phyloP scores from a whole-genome alignment of 352 stramenopile genomes.

The Phytopythium boreale region DNA sequence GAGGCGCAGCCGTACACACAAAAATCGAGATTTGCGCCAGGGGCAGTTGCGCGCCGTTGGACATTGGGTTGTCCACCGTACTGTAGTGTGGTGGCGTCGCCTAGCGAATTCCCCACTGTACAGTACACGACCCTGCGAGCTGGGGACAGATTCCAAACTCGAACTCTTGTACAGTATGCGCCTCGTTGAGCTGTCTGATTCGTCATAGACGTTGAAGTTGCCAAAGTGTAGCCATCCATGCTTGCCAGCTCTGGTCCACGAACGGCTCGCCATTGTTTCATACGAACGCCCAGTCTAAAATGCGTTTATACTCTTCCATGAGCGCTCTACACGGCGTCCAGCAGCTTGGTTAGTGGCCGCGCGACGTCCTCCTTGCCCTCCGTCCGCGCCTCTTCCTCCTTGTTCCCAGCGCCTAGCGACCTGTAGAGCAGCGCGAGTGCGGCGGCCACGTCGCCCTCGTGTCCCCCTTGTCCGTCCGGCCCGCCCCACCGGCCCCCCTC shows the following conservation, averaged over 20 bases:
- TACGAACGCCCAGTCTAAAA: no score
- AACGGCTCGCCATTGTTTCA: no score
- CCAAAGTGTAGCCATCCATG: neutral
- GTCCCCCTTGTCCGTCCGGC: slow-evolving; percentile 16
- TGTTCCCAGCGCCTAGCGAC: slow-evolving; percentile 17
- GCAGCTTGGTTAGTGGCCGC: neutral
- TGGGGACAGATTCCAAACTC: no score
- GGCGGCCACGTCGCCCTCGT: slow-evolving; percentile 22
- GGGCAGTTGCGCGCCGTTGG: neutral
- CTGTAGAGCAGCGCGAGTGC: slow-evolving; percentile 52
- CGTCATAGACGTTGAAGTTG: neutral
- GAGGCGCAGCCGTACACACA: no score
- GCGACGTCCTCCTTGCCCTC: neutral
- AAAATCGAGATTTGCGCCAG: no score
- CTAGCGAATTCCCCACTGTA: no score
- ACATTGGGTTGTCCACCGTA: neutral
- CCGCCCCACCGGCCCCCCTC: slow-evolving; percentile 33
- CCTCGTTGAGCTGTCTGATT: neutral
- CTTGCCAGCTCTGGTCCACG: neutral
- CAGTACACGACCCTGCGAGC: no score
- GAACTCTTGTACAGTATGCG: no score
- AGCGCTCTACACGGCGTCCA: neutral
- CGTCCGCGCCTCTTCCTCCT: neutral
- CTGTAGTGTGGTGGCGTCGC: no score
- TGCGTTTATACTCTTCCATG: neutral